Evolutionary conservation across 495 filamentous ascomycete genomes (phyloP), one percentile per base, ranked within the genome.

Genomic region (Neurospora pannonica): DNA sequence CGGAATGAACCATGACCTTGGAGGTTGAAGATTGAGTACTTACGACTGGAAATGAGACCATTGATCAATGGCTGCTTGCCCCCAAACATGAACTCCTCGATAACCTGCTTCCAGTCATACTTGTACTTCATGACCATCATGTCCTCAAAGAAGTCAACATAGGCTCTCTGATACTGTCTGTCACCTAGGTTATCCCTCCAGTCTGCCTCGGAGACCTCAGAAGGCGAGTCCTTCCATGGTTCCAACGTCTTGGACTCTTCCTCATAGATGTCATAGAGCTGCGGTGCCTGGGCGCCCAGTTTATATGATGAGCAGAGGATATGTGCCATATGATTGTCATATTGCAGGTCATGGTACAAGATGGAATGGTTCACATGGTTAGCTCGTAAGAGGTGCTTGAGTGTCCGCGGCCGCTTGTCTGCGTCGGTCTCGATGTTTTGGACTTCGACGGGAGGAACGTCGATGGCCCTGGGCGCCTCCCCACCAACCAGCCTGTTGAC

Each of bases 321-420:
- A 85, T 98, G 95, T 38, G 93, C 89, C 71, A 90, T 83, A 82
- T 98, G 94, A 78, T 98, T 99, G 83, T 97, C 92, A 80, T 92
- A 97, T 75, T 88, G 84, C 13, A 93, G 86, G 70, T 92, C 78
- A 78, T 96, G 86, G 79, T 92, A 97, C 72, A 98, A 79, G 71
- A 98, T 91, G 36, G 93, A 88, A 82, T 97, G 86, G 77, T 97
- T 97, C 40, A 91, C 90, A 85, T 99, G 97, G 81, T 99, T 98
- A 36, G 95, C 89, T 77, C 90, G 91, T 40, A 99, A 79, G 17
- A 98, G 86, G 80, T 98, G 94, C 81, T 96, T 97, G 71, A 99
- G 86, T 5, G 93, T 93, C 74, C 95, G 84, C 13, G 92, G 89
- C 38, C 92, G 85, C 82, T 94, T 97, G 74, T 95, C 94, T 10